Conservation (phyloP, 371 early-diverging fungal genomes). For the Mortierella sp. region DNA sequence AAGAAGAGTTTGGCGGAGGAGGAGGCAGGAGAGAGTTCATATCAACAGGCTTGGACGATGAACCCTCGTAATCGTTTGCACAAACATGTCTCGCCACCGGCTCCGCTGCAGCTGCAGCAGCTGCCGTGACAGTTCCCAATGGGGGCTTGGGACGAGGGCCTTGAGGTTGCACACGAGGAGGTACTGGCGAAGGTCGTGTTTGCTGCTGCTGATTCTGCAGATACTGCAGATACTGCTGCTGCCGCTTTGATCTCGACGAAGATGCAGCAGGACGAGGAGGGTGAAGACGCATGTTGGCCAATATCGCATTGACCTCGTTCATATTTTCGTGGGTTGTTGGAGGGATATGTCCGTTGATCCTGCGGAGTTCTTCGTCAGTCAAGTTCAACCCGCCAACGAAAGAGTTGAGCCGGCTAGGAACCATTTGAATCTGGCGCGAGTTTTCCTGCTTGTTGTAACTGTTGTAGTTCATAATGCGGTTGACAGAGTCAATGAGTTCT, state of each 20-base stretch:
- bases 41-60: not conserved
- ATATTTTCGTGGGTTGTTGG: not conserved
- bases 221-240: not conserved
- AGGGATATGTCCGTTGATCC: slow-evolving; percentile 15
- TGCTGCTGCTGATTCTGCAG: not conserved
- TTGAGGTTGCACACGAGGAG: not conserved
- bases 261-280: not conserved
- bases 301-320: not conserved
- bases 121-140: not conserved
- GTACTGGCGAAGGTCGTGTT: not conserved
- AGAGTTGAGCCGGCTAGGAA: not conserved
- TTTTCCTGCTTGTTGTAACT: no score
- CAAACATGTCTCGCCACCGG: not conserved
- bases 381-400: not conserved
- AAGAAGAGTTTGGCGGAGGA: not conserved
- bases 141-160: not conserved
- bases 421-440: not conserved
- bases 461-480: no score
- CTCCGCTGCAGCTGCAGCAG: not conserved
- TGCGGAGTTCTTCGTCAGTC: not conserved
- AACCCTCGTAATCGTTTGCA: not conserved
- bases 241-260: no score
- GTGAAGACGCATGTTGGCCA: not conserved
- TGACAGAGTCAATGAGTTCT: not conserved
- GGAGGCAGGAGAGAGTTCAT: not conserved